Percentiles rank a stretch among this genome's conserved stretches.
Evolutionary conservation across 495 filamentous ascomycete genomes (phyloP).

Genomic region (Xylaria acuta): DNA sequence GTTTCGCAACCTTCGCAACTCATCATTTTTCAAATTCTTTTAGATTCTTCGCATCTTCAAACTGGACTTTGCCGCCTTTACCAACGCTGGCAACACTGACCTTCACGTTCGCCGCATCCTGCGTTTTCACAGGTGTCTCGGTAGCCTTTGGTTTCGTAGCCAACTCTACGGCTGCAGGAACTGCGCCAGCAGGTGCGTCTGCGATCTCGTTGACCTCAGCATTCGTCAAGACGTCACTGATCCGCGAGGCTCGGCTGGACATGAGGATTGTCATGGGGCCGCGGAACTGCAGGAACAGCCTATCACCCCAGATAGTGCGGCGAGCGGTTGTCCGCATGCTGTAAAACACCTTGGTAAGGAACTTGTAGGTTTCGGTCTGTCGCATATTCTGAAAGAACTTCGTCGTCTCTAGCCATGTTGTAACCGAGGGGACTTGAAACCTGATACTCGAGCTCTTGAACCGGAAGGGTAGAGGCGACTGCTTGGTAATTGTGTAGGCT

Average conservation of each 20-base stretch:
- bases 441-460: constrained; percentile 77
- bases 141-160: constrained; percentile 45
- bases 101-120: constrained; percentile 39
- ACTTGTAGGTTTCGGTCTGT: constrained; percentile 72
- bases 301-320: constrained; percentile 89
- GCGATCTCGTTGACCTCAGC: constrained; percentile 89
- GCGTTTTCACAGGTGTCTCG: constrained; percentile 41
- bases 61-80: constrained; percentile 71
- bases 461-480: constrained; percentile 80
- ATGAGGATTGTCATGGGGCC: constrained; percentile 85
- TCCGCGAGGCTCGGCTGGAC: constrained; percentile 76
- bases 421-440: constrained; percentile 76
- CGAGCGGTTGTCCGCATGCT: constrained; percentile 74
- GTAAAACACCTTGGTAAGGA: constrained; percentile 64
- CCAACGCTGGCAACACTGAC: constrained; percentile 65
- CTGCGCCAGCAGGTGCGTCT: constrained; percentile 66
- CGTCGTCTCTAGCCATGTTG: constrained; percentile 59
- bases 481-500: constrained; percentile 79
- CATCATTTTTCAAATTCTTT: constrained; percentile 56
- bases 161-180: constrained; percentile 56
- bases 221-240: constrained; percentile 75
- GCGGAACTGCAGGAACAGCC: constrained; percentile 86
- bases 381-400: constrained; percentile 75
- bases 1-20: not conserved
- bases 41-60: constrained; percentile 64